Evolutionary conservation across 305 asterid species (phyloP).

Genomic region (Fraxinus floribunda): DNA sequence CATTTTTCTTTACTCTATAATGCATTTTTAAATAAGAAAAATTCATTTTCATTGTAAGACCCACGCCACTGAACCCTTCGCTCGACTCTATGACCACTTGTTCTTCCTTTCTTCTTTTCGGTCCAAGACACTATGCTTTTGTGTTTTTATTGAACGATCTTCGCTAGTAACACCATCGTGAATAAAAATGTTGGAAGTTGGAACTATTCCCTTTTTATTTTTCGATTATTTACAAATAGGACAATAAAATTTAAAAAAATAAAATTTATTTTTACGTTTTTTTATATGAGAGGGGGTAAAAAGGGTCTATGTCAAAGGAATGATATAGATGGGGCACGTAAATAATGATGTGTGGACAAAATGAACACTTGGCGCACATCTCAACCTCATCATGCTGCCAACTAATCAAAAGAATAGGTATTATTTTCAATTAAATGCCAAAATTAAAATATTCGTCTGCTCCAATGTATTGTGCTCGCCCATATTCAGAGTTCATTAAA

Average conservation of each 20-base stretch:
- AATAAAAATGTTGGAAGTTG: not conserved
- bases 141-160: not conserved
- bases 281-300: not conserved
- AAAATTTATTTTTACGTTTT: not conserved
- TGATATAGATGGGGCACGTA: not conserved
- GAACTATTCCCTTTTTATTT: not conserved
- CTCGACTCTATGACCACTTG: not conserved
- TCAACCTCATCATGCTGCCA: conserved; percentile 33
- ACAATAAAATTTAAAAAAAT: too few species aligned
- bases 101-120: too few species aligned
- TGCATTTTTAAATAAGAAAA: not conserved
- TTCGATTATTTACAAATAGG: not conserved
- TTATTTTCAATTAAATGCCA: not conserved
- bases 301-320: not conserved
- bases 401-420: conserved; percentile 21
- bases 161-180: not conserved
- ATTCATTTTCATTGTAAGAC: not conserved
- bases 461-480: conserved; percentile 5
- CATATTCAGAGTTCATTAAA: conserved; percentile 4
- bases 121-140: not conserved
- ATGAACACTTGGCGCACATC: not conserved
- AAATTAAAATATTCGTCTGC: not conserved
- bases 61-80: too few species aligned
- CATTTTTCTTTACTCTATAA: not conserved
- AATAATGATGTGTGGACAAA: not conserved